Percentiles rank a stretch among this genome's conserved stretches.
phyloP scores from a whole-genome alignment of 176 grass and related monocot genomes.

The Oryza meridionalis region DNA sequence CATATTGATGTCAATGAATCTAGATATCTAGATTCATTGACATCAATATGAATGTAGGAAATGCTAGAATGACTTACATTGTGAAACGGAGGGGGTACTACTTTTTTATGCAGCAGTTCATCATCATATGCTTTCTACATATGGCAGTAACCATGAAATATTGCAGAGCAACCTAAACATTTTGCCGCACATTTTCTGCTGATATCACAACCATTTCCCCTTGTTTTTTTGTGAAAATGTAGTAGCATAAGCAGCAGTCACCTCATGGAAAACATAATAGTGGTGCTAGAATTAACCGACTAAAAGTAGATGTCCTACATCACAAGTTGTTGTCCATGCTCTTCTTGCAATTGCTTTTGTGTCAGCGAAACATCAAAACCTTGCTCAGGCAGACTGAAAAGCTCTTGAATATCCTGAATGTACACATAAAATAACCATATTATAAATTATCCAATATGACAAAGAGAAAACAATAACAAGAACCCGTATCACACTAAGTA shows the following conservation, averaged over 20 bases:
- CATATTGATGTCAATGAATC: too few relatives aligned
- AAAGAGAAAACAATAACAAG: slow-evolving; percentile 25
- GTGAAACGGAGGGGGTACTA: neutral
- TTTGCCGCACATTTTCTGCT: neutral
- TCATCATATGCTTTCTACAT: neutral
- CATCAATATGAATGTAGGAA: too few relatives aligned
- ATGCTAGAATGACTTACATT: too few relatives aligned
- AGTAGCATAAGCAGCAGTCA: neutral
- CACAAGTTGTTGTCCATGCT: slow-evolving; percentile 68
- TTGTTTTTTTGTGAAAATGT: slow-evolving; percentile 10
- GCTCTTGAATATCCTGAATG: slow-evolving; percentile 74
- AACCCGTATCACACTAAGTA: slow-evolving; percentile 38
- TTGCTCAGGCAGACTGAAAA: slow-evolving; percentile 81
- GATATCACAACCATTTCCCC: neutral
- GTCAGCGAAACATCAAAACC: slow-evolving; percentile 92
- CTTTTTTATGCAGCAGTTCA: neutral
- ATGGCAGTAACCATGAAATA: slow-evolving; percentile 14
- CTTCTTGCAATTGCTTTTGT: slow-evolving; percentile 80
- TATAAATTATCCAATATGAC: neutral
- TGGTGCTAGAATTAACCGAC: slow-evolving; percentile 18
- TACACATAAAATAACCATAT: slow-evolving; percentile 27
- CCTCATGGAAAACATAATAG: slow-evolving; percentile 1
- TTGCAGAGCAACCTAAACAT: neutral
- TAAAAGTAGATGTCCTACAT: slow-evolving; percentile 50
- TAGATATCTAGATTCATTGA: too few relatives aligned